Evolutionary conservation across 2,329 filamentous ascomycete species (phyloP).

Genomic region (Talaromyces sp.): DNA sequence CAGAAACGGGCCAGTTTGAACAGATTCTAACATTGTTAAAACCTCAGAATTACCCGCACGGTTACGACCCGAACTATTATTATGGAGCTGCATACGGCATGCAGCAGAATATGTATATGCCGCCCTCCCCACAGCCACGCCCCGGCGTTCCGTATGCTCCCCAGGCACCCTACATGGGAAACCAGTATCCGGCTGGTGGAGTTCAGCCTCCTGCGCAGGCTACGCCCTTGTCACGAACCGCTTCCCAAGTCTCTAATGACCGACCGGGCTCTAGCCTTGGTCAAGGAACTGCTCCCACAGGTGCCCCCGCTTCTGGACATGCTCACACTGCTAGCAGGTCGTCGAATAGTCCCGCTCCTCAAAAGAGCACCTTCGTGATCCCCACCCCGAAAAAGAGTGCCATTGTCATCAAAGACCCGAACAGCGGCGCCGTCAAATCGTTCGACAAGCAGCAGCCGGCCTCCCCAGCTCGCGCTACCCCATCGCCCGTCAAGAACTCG

Average conservation of each 20-base stretch:
- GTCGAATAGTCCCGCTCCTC: slow-evolving; percentile 53
- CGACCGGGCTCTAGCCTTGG: slow-evolving; percentile 56
- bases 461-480: slow-evolving; percentile 49
- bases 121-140: slow-evolving; percentile 41
- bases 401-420: slow-evolving; percentile 77
- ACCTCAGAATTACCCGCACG: slow-evolving; percentile 59
- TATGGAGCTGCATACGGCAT: slow-evolving; percentile 39
- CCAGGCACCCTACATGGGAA: slow-evolving; percentile 45
- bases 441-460: slow-evolving; percentile 61
- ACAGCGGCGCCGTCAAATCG: slow-evolving; percentile 70
- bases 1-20: slow-evolving; percentile 66
- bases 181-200: slow-evolving; percentile 43
- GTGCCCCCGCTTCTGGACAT: slow-evolving; percentile 46
- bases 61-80: slow-evolving; percentile 44
- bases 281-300: slow-evolving; percentile 48
- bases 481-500: slow-evolving; percentile 55
- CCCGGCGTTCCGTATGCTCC: slow-evolving; percentile 47
- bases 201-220: slow-evolving; percentile 51
- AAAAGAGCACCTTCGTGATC: slow-evolving; percentile 59
- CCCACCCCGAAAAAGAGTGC: slow-evolving; percentile 64
- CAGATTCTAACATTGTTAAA: slow-evolving; percentile 62
- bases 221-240: slow-evolving; percentile 71
- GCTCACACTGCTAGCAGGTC: slow-evolving; percentile 50
- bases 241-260: slow-evolving; percentile 72
- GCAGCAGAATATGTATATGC: slow-evolving; percentile 38